Evolutionary conservation across 1,284 basidiomycete species (phyloP).

Genomic region (Malassezia restricta): DNA sequence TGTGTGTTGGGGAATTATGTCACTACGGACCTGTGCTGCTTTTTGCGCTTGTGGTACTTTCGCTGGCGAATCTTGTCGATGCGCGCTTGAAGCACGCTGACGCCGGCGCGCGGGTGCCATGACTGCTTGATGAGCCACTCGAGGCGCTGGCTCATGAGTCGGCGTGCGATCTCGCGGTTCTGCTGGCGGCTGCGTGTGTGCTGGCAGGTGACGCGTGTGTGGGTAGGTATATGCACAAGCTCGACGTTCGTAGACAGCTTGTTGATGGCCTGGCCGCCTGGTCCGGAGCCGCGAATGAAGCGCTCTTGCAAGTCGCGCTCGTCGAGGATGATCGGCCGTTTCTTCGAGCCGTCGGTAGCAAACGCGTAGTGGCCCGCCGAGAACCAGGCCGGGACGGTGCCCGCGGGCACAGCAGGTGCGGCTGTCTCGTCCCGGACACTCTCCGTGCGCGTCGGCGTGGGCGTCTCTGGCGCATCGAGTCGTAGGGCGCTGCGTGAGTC

Average conservation of each 20-base stretch:
- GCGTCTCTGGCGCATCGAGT: not conserved
- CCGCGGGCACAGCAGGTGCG: not conserved
- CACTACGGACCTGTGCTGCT: conserved; percentile 19
- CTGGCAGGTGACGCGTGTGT: conserved; percentile 33
- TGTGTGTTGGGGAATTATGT: no score
- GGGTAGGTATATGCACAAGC: conserved; percentile 32
- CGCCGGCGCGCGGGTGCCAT: conserved; percentile 2
- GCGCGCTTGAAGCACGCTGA: conserved; percentile 21
- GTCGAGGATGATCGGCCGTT: conserved; percentile 33
- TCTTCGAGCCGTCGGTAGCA: conserved; percentile 23
- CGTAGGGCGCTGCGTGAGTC: not conserved
- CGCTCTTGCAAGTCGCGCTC: conserved; percentile 32
- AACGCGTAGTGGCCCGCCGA: conserved; percentile 22
- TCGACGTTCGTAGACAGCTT: conserved; percentile 36
- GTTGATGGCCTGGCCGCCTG: conserved; percentile 45
- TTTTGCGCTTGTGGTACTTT: conserved; percentile 33
- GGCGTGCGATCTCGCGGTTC: conserved; percentile 31
- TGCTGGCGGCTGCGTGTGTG: conserved; percentile 27
- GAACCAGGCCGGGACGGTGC: conserved; percentile 29
- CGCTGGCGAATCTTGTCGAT: conserved; percentile 24
- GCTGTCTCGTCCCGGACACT: not conserved
- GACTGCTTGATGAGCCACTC: conserved; percentile 24
- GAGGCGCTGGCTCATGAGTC: conserved; percentile 26
- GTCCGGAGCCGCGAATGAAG: conserved; percentile 41
- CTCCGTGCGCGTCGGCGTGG: not conserved